Evolutionary conservation across 2,329 filamentous ascomycete species (phyloP), one percentile per base, ranked within the genome.

Genomic region (Fusarium beomiforme): DNA sequence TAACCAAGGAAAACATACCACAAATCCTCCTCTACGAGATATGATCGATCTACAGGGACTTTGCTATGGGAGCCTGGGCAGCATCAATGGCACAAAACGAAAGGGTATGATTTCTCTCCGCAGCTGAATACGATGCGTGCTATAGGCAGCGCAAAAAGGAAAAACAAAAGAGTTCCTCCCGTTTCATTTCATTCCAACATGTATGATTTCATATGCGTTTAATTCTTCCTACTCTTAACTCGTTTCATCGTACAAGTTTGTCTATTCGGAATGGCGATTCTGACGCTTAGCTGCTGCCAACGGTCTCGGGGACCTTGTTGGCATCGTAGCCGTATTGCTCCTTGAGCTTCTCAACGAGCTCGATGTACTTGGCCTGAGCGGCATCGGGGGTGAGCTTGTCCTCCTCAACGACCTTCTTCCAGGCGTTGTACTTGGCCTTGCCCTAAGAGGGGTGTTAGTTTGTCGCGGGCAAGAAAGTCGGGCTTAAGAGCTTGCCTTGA

Each of bases 351-450:
- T 94, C 90, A 71, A 96, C 89, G 68, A 91, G 84, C 74, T 86
- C 85, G 76, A 97, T 88, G 83, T 97, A 98, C 78, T 88, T 84
- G 80, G 89, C 86, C 88, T 97, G 92, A 23, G 94, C 94, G 72
- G 90, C 81, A 71, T 91, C 87, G 68, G 88, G 78, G 67, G 86
- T 88, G 73, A 90, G 79, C 44, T 64, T n/a, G 54, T 87, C 88
- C 66, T 90, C 86, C 68, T 94, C 88, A 77, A 89, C 88, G 69
- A 90, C 77, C 78, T 90, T 87, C 83, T 93, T 84, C 94, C 94
- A 97, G 59, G 91, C 89, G 76, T 86, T 87, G 84, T 91, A 89
- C 88, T 97, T 97, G 77, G 89, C 89, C 85, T 96, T 97, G 83
- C 85, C 90, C 92, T 94, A 76, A 73, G 55, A 56, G n/a, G 24